phyloP scores from a whole-genome alignment of 495 filamentous ascomycete species.

The Penicillium bovifimosum region DNA sequence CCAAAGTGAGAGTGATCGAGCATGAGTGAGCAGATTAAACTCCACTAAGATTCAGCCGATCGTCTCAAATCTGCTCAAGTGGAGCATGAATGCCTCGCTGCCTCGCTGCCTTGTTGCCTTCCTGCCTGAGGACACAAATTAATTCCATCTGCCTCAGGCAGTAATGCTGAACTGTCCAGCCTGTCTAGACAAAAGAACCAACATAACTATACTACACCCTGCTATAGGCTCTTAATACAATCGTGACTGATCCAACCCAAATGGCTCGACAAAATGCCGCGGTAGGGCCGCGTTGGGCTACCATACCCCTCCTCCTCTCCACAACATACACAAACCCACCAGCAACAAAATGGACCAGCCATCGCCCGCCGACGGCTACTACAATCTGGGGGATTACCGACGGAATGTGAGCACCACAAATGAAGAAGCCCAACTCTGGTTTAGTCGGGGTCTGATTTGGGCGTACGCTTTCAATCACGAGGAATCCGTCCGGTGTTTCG shows the following conservation, averaged over 20 bases:
- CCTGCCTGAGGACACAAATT: neutral
- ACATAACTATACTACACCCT: neutral
- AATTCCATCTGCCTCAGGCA: neutral
- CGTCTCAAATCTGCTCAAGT: conserved; percentile 11
- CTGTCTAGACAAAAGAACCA: neutral
- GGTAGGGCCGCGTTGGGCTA: neutral
- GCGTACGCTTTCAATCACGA: conserved; percentile 62
- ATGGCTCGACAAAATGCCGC: neutral
- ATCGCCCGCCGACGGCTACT: conserved; percentile 33
- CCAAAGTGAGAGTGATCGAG: conserved; percentile 24
- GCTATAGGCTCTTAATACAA: neutral
- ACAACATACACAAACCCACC: neutral
- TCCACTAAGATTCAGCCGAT: neutral
- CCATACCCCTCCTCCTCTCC: neutral
- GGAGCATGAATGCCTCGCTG: neutral
- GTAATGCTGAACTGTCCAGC: neutral
- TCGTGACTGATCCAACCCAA: neutral
- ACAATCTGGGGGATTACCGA: conserved; percentile 51
- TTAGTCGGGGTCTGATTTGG: conserved; percentile 59
- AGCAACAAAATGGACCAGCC: conserved; percentile 3
- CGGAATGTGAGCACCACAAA: conserved; percentile 42
- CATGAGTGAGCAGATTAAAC: conserved; percentile 11
- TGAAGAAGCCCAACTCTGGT: conserved; percentile 51
- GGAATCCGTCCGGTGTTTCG: conserved; percentile 55
- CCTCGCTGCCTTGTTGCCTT: neutral